Conservation (phyloP, 352 stramenopile species). For the Phytophthora pluvialis region DNA sequence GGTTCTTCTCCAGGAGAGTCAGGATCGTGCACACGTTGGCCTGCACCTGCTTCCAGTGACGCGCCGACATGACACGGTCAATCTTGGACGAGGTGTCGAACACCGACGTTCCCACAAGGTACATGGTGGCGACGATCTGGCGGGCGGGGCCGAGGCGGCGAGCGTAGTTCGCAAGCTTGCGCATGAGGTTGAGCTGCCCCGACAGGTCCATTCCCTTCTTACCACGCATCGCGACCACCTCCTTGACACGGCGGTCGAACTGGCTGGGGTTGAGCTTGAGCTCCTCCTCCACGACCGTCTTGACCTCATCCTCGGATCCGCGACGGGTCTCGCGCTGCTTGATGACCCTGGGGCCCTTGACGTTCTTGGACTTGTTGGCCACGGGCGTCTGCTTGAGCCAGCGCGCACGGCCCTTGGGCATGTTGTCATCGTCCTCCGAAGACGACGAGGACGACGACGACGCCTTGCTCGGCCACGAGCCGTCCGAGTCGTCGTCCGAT, state of each 20-base stretch:
- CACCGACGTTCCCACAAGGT: conserved; percentile 80
- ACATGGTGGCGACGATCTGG: conserved; percentile 82
- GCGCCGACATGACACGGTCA: conserved; percentile 83
- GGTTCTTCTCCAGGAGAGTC: conserved; percentile 84
- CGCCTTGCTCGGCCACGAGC: conserved; percentile 54
- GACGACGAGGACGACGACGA: conserved; percentile 68
- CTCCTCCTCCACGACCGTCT: conserved; percentile 81
- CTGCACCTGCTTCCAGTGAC: conserved; percentile 80
- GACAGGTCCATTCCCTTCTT: conserved; percentile 84
- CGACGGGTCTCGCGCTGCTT: conserved; percentile 62
- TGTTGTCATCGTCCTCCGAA: conserved; percentile 80
- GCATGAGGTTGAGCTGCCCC: conserved; percentile 72
- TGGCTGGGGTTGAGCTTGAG: conserved; percentile 80
- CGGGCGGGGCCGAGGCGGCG: conserved; percentile 76
- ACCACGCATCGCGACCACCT: conserved; percentile 82
- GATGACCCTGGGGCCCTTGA: conserved; percentile 47
- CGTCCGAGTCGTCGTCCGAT: conserved; percentile 55
- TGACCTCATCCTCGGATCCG: conserved; percentile 49
- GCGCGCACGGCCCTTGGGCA: conserved; percentile 95
- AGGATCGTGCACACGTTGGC: conserved; percentile 70
- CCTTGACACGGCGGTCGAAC: conserved; percentile 88
- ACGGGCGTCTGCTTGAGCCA: conserved; percentile 95
- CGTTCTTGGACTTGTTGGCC: conserved; percentile 62
- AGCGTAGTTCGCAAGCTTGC: conserved; percentile 85
- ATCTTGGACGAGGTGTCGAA: conserved; percentile 89